phyloP scores from a whole-genome alignment of 2,329 filamentous ascomycete species.

The Aspergillus flavus region DNA sequence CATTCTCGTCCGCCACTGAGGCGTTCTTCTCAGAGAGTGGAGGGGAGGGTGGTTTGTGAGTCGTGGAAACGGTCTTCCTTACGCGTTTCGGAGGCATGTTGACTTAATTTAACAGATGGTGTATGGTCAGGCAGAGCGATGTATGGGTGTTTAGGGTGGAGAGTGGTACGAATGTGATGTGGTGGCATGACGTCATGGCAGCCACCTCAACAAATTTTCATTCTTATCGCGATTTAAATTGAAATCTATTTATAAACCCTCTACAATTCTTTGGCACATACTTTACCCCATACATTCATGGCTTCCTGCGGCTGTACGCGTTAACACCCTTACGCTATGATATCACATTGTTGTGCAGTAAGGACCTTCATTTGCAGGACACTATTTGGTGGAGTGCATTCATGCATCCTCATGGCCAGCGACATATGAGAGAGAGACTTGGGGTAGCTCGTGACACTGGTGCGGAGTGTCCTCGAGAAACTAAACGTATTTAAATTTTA shows the following conservation, averaged over 20 bases:
- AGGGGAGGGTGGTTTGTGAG: constrained; percentile 11
- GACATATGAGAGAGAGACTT: background rate
- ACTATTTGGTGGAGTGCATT: constrained; percentile 1
- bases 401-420: background rate
- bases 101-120: background rate
- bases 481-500: background rate
- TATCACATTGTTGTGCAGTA: background rate
- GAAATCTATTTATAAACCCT: background rate
- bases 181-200: background rate
- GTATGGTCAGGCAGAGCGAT: background rate
- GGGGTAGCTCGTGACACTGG: background rate
- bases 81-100: constrained; percentile 12
- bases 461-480: background rate
- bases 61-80: constrained; percentile 2
- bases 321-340: background rate
- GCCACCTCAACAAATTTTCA: background rate
- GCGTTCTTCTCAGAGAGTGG: constrained; percentile 16
- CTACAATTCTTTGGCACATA: background rate
- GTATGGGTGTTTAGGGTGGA: background rate
- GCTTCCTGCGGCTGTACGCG: background rate
- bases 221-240: background rate
- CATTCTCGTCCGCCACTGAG: constrained; percentile 1
- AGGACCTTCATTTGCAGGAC: constrained; percentile 1
- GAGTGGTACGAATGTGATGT: constrained; percentile 1
- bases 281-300: background rate